These are phyloP conservation scores for Candida nanaspora DNA, from an alignment of 805 yeast species.

Conservation along the genomic window DNA sequence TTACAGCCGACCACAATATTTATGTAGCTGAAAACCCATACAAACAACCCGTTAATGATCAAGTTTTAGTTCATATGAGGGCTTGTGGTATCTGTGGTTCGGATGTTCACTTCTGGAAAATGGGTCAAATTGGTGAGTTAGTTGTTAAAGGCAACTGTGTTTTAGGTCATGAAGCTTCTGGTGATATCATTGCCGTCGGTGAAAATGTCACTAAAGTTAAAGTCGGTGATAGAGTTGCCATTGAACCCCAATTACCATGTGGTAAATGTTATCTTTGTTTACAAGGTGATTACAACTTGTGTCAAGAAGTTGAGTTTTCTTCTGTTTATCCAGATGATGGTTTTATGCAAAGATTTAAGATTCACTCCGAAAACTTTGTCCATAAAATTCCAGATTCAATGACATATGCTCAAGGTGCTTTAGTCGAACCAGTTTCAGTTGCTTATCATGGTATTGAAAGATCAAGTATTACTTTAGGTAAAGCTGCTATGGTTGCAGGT, in stretches of 20 bases:
- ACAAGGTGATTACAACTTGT: slow-evolving; percentile 34
- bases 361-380: slow-evolving; percentile 26
- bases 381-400: slow-evolving; percentile 33
- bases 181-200: slow-evolving; percentile 42
- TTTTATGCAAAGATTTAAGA: slow-evolving; percentile 30
- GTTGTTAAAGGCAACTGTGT: slow-evolving; percentile 27
- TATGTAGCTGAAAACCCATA: slow-evolving; percentile 13
- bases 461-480: slow-evolving; percentile 39
- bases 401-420: slow-evolving; percentile 46
- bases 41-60: slow-evolving; percentile 24
- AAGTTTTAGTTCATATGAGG: slow-evolving; percentile 49
- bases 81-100: slow-evolving; percentile 74
- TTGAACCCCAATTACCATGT: slow-evolving; percentile 53
- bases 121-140: slow-evolving; percentile 54
- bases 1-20: slow-evolving; percentile 13
- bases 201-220: slow-evolving; percentile 36
- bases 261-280: slow-evolving; percentile 29
- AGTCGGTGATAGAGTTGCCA: slow-evolving; percentile 40
- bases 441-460: slow-evolving; percentile 45
- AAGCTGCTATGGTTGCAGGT: slow-evolving; percentile 42
- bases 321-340: slow-evolving; percentile 33
- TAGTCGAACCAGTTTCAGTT: slow-evolving; percentile 49
- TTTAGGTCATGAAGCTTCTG: slow-evolving; percentile 40
- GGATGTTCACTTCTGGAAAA: slow-evolving; percentile 62
- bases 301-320: slow-evolving; percentile 30